Base-by-base conservation (phyloP, 2,329 filamentous ascomycete genomes). In the Aureobasidium vineae region DNA sequence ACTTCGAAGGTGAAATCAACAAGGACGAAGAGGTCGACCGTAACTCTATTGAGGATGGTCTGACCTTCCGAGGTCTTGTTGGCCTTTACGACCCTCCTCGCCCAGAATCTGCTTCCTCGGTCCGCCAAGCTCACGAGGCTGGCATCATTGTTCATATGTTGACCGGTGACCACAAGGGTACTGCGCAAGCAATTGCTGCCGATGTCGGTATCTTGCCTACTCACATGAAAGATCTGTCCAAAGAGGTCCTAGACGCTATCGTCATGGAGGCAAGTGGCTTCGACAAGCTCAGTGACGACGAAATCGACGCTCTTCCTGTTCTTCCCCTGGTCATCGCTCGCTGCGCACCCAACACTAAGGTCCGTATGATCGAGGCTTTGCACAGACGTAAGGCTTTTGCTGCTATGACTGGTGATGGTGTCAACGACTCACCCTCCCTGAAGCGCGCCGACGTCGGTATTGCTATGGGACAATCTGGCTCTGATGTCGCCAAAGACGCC, bases 1-100 rank as follows among this genome's bases (percentile, higher is more conserved):
- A 75, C 71, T 74, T 76, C 65, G 72, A 75, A 26, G 72, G 75
- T 0, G 78, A 80, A 23, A 77, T 80, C 11, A 75, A 76, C 26
- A 76, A 82, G 31, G 45, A 60, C 3, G 76, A 80, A 57, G 78
- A 84, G 40, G 76, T 83, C 13, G 77, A 83, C 6, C 89, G 92
- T 5, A 78, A 80, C 5, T 78, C 82, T 7, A 83, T 93, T 15
- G 92, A 96, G 74, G 79, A 80, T 41, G 81, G 85, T 36, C 84
- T 97, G 38, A 84, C 83, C 3, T 90, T 96, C 68, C 84, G 91
- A 16, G 93, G 92, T n/a, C 83, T 97, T 11, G 88, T 90, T 57
- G 92, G 91, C 66, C 89, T 96, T 69, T 94, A 95, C 74, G 92
- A 96, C 71, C 92, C 92, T 3, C 92, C 91, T 65, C 90, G 92